Conservation (phyloP, 2,329 filamentous ascomycete species). For the Juglanconis sp. region DNA sequence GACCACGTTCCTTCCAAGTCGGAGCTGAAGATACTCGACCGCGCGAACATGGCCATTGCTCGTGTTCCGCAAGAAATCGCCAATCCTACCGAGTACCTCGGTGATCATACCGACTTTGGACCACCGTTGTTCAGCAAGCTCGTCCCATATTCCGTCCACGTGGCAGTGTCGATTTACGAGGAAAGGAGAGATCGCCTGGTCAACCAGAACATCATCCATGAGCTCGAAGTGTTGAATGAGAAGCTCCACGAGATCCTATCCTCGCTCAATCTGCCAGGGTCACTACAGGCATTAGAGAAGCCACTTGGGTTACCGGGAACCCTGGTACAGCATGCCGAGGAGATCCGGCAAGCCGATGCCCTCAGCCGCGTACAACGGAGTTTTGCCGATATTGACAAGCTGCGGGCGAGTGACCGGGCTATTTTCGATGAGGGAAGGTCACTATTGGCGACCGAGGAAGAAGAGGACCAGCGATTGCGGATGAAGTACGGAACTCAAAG, state of each 20-base stretch:
- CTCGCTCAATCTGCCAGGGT: constrained; percentile 84
- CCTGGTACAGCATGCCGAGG: constrained; percentile 85
- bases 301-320: constrained; percentile 84
- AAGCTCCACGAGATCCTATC: constrained; percentile 76
- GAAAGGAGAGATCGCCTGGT: constrained; percentile 87
- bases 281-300: constrained; percentile 90
- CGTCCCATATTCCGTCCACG: constrained; percentile 92
- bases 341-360: constrained; percentile 87
- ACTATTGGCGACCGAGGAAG: constrained; percentile 72
- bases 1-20: constrained; percentile 81
- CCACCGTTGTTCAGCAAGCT: constrained; percentile 84
- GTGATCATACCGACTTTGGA: constrained; percentile 77
- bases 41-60: constrained; percentile 82
- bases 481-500: constrained; percentile 81
- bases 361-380: constrained; percentile 72
- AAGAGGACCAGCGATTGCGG: constrained; percentile 75
- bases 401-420: constrained; percentile 75
- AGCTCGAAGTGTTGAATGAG: constrained; percentile 77
- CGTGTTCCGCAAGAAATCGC: constrained; percentile 78
- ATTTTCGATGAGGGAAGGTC: constrained; percentile 82
- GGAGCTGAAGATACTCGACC: constrained; percentile 79
- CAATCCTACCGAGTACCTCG: constrained; percentile 75
- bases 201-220: constrained; percentile 80
- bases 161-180: constrained; percentile 92
- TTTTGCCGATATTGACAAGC: constrained; percentile 83